A percentile compares a stretch with the other conserved stretches of the same genome.
phyloP scores from a whole-genome alignment of 1,284 basidiomycete genomes.

The Heterobasidion parviporum region DNA sequence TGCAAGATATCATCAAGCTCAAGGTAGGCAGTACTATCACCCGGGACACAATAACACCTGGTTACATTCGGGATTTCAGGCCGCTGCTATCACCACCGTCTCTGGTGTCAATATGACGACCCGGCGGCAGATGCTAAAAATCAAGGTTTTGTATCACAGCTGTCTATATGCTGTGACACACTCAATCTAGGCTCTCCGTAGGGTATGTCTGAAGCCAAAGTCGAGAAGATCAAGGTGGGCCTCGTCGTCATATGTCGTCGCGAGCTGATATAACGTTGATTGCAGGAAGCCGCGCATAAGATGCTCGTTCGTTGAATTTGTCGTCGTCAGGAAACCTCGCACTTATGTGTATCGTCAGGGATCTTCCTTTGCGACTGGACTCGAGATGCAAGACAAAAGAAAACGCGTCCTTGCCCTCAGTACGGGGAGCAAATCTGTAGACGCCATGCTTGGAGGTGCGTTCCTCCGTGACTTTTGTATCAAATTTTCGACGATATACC shows the following conservation, averaged over 20 bases:
- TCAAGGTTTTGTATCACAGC: slow-evolving; percentile 54
- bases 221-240: slow-evolving; percentile 87
- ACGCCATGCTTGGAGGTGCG: slow-evolving; percentile 78
- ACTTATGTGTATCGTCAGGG: slow-evolving; percentile 40
- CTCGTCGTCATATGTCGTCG: slow-evolving; percentile 3
- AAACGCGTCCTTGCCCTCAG: slow-evolving; percentile 75
- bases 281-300: slow-evolving; percentile 79
- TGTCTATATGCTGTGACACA: neutral
- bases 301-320: slow-evolving; percentile 48
- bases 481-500: neutral
- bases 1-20: slow-evolving; percentile 89
- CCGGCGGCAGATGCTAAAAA: slow-evolving; percentile 78
- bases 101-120: slow-evolving; percentile 84
- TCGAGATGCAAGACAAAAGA: slow-evolving; percentile 82
- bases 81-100: slow-evolving; percentile 69
- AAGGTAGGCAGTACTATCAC: slow-evolving; percentile 42
- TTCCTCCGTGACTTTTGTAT: neutral
- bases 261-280: slow-evolving; percentile 1
- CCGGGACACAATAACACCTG: neutral
- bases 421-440: slow-evolving; percentile 88
- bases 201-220: slow-evolving; percentile 87
- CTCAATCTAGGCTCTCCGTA: slow-evolving; percentile 17
- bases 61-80: slow-evolving; percentile 25
- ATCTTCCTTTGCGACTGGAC: slow-evolving; percentile 80
- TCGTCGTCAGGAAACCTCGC: slow-evolving; percentile 1